These are phyloP conservation scores for Leishmania arabica DNA, from an alignment of 208 protist genomes.

Conservation along the genomic window DNA sequence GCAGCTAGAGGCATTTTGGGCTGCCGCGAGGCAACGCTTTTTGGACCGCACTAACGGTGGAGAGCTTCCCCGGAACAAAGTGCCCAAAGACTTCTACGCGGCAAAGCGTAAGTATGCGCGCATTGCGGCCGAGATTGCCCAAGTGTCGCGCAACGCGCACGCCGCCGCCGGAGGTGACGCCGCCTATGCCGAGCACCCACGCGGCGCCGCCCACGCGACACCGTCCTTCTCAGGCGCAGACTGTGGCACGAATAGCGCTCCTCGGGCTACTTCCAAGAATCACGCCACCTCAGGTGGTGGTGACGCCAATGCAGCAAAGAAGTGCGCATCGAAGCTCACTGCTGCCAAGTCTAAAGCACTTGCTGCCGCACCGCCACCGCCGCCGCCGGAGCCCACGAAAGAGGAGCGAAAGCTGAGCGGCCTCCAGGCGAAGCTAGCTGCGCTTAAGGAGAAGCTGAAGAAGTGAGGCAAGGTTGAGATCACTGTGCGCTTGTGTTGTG, in stretches of 20 bases:
- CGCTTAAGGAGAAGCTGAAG: conserved; percentile 82
- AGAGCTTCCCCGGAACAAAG: conserved; percentile 45
- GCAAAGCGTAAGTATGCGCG: conserved; percentile 55
- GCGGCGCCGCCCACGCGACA: conserved; percentile 5
- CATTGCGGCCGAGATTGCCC: conserved; percentile 68
- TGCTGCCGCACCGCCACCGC: conserved; percentile 21
- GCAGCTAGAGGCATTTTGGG: conserved; percentile 39
- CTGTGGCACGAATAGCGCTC: background rate
- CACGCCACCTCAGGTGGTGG: background rate
- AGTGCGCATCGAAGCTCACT: conserved; percentile 5
- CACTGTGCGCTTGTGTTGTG: background rate
- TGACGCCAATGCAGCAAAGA: conserved; percentile 4
- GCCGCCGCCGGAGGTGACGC: background rate
- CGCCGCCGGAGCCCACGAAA: conserved; percentile 62
- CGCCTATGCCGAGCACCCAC: background rate
- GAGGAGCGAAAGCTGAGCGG: conserved; percentile 83
- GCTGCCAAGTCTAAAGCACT: conserved; percentile 18
- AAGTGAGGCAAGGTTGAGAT: conserved; percentile 23
- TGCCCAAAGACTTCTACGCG: conserved; percentile 65
- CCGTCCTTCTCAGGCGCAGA: background rate
- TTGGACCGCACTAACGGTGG: conserved; percentile 56
- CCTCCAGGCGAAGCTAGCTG: conserved; percentile 80
- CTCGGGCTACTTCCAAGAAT: background rate
- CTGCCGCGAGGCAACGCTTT: conserved; percentile 33
- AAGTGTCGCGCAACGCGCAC: conserved; percentile 41